Conservation (phyloP, 768 basidiomycete genomes). For the Clathrus columnatus region DNA sequence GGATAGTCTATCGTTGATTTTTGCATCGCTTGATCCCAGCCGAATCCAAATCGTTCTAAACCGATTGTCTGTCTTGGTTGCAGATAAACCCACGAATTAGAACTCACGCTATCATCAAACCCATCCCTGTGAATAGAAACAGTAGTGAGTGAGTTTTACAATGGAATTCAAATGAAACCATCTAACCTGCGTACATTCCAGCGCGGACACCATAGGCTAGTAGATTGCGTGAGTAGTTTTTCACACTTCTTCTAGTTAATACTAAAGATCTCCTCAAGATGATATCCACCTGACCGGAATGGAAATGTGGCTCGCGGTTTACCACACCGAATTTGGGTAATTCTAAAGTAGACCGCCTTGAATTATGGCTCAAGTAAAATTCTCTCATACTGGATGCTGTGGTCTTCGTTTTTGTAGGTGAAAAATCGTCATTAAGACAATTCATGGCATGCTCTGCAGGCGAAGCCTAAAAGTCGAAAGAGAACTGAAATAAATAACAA, state of each 20-base stretch:
- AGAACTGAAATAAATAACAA: not conserved
- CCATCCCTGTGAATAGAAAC: slow-evolving; percentile 19
- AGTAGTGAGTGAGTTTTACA: too few species aligned
- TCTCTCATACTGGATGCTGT: not conserved
- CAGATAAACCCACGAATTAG: slow-evolving; percentile 25
- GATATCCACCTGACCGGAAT: slow-evolving; percentile 17
- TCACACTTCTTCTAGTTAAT: slow-evolving; percentile 35
- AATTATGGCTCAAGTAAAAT: not conserved
- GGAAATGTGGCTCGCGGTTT: not conserved
- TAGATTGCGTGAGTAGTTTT: slow-evolving; percentile 46
- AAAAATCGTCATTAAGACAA: slow-evolving; percentile 44
- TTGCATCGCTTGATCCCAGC: slow-evolving; percentile 31
- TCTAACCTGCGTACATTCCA: slow-evolving; percentile 36
- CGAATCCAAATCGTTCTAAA: slow-evolving; percentile 19
- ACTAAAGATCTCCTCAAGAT: slow-evolving; percentile 37
- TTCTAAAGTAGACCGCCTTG: not conserved
- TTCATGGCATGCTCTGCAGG: slow-evolving; percentile 56
- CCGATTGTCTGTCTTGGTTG: not conserved
- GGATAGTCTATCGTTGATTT: slow-evolving; percentile 40
- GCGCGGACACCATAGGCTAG: slow-evolving; percentile 49
- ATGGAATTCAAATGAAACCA: too few species aligned
- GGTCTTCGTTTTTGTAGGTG: not conserved
- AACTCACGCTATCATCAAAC: slow-evolving; percentile 34
- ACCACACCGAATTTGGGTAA: not conserved
- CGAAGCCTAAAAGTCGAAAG: slow-evolving; percentile 26